phyloP scores from a whole-genome alignment of 345 rosid genomes.

The Angophora floribunda region DNA sequence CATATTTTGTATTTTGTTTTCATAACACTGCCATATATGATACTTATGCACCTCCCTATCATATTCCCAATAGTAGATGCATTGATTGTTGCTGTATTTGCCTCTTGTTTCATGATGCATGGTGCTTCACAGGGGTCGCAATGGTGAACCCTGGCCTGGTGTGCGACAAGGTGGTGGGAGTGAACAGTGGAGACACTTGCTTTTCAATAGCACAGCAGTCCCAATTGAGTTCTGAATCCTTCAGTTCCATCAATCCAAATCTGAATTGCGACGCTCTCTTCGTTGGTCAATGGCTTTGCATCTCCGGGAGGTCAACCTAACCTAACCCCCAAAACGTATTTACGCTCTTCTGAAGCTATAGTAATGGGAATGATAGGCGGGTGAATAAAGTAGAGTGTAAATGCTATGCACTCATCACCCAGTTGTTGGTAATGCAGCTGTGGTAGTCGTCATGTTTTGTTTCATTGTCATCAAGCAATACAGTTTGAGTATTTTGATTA shows the following conservation, averaged over 20 bases:
- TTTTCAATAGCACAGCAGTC: neutral
- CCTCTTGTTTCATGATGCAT: neutral
- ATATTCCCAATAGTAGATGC: neutral
- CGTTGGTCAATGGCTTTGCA: neutral
- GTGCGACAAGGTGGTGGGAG: neutral
- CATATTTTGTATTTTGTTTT: neutral
- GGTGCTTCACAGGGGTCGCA: neutral
- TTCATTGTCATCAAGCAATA: neutral
- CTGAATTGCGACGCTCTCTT: neutral
- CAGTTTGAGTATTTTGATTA: neutral
- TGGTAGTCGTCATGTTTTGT: neutral
- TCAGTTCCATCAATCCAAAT: constrained; percentile 2
- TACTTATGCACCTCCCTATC: neutral
- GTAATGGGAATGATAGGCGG: neutral
- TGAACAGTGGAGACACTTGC: neutral
- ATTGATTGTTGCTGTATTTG: neutral
- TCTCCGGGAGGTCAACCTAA: neutral
- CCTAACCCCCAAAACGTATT: neutral
- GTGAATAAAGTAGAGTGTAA: neutral
- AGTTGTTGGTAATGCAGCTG: neutral
- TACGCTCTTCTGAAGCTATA: neutral
- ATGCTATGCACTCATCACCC: neutral
- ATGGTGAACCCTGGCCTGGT: neutral
- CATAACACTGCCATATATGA: neutral
- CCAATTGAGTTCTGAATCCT: neutral